phyloP scores from a whole-genome alignment of 2,329 filamentous ascomycete genomes.

The Sporothrix pseudoabietina region DNA sequence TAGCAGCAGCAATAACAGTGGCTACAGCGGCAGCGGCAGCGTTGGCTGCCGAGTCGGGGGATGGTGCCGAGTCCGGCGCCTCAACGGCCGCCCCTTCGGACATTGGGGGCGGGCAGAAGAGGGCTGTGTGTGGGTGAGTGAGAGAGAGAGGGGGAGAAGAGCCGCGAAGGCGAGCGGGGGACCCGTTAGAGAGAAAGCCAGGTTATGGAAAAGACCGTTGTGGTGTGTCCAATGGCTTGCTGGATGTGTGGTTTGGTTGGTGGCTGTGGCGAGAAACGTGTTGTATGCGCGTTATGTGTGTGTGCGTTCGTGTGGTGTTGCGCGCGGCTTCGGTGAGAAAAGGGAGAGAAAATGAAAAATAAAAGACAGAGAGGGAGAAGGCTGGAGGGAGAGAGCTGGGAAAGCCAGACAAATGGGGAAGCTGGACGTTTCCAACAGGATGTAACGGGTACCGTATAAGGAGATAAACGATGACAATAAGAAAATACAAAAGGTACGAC shows the following conservation, averaged over 20 bases:
- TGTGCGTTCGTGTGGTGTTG: constrained; percentile 1
- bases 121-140: neutral
- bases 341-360: neutral
- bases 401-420: constrained; percentile 22
- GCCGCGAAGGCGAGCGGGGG: neutral
- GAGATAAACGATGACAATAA: neutral
- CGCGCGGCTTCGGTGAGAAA: neutral
- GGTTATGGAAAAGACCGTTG: neutral
- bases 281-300: constrained; percentile 7
- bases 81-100: constrained; percentile 31
- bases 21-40: constrained; percentile 26
- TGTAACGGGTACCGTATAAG: constrained; percentile 22
- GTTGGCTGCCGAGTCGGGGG: constrained; percentile 10
- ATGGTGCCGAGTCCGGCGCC: constrained; percentile 27
- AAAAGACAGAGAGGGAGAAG: neutral
- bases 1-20: constrained; percentile 26
- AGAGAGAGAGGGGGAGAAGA: neutral
- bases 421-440: neutral
- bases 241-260: neutral
- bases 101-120: constrained; percentile 27
- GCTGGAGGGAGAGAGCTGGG: neutral
- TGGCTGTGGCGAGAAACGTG: constrained; percentile 3
- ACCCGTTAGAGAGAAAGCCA: neutral
- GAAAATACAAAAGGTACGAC: neutral
- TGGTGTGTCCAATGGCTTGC: neutral